phyloP scores from a whole-genome alignment of 495 filamentous ascomycete species.

The Penicillium lagena region DNA sequence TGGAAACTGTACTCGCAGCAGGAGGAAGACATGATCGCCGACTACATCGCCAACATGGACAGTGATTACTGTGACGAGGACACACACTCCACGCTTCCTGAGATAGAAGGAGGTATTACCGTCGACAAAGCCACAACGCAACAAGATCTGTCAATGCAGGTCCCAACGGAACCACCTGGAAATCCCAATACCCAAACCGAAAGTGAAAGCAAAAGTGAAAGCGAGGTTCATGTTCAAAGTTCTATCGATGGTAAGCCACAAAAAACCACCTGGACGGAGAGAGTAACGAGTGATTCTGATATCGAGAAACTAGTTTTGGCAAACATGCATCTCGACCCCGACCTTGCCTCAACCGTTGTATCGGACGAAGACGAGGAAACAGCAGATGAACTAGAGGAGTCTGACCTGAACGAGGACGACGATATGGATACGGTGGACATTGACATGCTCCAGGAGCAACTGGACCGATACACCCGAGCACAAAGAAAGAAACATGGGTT shows the following conservation, averaged over 20 bases:
- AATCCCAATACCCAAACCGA: neutral
- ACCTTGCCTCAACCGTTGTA: too few species aligned
- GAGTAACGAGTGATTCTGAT: neutral
- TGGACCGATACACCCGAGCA: conserved; percentile 4
- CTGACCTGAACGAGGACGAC: conserved; percentile 8
- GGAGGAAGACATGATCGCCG: conserved; percentile 56
- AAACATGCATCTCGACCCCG: conserved; percentile 12
- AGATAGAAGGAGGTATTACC: conserved; percentile 6
- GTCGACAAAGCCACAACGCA: conserved; percentile 2
- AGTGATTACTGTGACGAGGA: conserved; percentile 23
- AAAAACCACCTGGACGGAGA: neutral
- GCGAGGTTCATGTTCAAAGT: conserved; percentile 1
- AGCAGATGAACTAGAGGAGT: conserved; percentile 22
- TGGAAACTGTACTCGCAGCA: conserved; percentile 6
- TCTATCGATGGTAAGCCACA: conserved; percentile 4
- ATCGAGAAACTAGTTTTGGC: conserved; percentile 6
- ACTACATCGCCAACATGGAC: conserved; percentile 72
- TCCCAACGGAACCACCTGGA: neutral
- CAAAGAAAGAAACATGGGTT: conserved; percentile 30
- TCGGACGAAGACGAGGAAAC: neutral
- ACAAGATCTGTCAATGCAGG: neutral
- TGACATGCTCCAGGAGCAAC: conserved; percentile 14
- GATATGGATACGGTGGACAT: conserved; percentile 10
- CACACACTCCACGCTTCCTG: neutral
- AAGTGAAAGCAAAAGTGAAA: neutral